These are phyloP conservation scores for Fusarium veterinarium DNA, from an alignment of 2,329 filamentous ascomycete genomes.

Conservation along the genomic window DNA sequence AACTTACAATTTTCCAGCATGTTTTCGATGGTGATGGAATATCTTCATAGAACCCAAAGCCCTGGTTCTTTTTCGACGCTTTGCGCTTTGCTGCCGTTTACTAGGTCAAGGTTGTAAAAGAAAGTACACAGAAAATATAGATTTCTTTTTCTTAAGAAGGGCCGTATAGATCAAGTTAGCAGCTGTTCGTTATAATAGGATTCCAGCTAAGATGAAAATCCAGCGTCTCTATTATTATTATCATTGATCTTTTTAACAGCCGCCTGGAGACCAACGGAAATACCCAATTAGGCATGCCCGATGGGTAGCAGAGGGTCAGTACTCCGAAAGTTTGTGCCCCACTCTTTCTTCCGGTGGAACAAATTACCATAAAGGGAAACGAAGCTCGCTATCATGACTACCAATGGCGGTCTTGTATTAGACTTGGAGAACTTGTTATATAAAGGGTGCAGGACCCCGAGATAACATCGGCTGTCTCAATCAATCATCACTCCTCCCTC, in stretches of 20 bases:
- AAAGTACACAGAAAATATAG: too few relatives aligned
- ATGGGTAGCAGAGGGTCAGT: too few relatives aligned
- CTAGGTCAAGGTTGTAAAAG: accelerated
- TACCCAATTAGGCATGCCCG: too few relatives aligned
- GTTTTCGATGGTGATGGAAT: accelerated
- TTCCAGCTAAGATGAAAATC: accelerated
- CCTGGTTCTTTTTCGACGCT: accelerated
- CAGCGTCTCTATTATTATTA: accelerated
- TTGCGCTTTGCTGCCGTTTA: not conserved
- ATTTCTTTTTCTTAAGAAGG: too few relatives aligned
- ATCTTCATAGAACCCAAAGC: not conserved
- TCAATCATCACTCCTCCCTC: accelerated
- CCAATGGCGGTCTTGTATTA: not conserved
- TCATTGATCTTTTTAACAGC: too few relatives aligned
- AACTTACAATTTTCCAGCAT: too few relatives aligned
- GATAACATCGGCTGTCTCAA: accelerated
- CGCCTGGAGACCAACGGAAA: too few relatives aligned
- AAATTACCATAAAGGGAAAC: not conserved
- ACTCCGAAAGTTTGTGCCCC: not conserved
- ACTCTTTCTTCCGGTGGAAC: not conserved
- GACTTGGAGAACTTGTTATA: not conserved
- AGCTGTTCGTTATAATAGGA: accelerated
- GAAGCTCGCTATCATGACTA: accelerated
- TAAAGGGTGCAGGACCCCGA: accelerated
- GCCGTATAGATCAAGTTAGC: accelerated